A percentile compares a stretch with the other conserved stretches of the same genome.
Conservation (phyloP, 768 basidiomycete genomes). For the Royoungia palumana region DNA sequence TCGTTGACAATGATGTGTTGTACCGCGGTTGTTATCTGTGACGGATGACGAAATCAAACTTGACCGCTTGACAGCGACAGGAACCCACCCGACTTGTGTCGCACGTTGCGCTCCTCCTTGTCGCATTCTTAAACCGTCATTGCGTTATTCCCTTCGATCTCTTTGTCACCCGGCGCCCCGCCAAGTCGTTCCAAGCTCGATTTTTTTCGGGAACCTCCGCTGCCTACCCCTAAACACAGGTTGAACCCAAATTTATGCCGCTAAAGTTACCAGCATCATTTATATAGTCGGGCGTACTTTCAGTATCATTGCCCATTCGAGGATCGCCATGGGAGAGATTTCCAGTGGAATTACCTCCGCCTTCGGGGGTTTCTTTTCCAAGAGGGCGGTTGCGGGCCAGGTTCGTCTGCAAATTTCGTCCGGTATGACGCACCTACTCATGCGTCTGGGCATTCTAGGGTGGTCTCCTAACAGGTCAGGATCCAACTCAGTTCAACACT, state of each 20-base stretch:
- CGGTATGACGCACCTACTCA: background rate
- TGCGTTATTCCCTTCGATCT: too few species aligned
- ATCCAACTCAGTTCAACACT: conserved; percentile 61
- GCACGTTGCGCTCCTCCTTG: too few species aligned
- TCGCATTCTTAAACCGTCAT: too few species aligned
- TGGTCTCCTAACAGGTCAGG: conserved; percentile 72
- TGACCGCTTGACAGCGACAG: too few species aligned
- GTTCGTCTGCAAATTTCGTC: conserved; percentile 10
- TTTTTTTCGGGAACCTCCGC: too few species aligned
- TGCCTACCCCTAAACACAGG: too few species aligned
- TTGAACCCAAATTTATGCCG: background rate
- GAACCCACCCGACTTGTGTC: too few species aligned
- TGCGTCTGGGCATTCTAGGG: conserved; percentile 42
- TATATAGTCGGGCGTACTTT: background rate
- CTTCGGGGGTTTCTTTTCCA: conserved; percentile 11
- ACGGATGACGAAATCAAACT: too few species aligned
- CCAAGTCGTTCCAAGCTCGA: too few species aligned
- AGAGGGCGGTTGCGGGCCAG: conserved; percentile 28
- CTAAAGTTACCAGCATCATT: background rate
- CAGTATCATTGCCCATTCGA: background rate
- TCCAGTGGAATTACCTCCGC: conserved; percentile 40
- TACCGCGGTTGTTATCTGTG: too few species aligned
- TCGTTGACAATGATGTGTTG: too few species aligned
- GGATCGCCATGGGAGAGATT: conserved; percentile 37
- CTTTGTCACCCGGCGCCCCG: too few species aligned